A percentile compares a stretch with the other conserved stretches of the same genome.
Conservation (phyloP, 2,329 filamentous ascomycete species). For the Aspergillus pseudoterreus region DNA sequence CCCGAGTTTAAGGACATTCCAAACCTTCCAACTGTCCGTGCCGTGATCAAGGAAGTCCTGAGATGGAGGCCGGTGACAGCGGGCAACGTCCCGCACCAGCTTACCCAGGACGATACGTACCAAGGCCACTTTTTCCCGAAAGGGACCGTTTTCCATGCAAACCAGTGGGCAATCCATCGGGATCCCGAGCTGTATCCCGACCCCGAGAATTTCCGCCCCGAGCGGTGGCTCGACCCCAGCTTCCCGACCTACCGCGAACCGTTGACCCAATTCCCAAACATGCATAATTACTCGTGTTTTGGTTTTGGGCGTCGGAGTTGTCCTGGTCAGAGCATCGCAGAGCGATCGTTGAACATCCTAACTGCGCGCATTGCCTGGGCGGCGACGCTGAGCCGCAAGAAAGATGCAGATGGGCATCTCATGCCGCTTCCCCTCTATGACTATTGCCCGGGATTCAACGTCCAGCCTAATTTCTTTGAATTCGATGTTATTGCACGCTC, state of each 20-base stretch:
- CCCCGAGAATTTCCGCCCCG: not conserved
- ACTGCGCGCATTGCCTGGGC: not conserved
- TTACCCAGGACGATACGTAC: not conserved
- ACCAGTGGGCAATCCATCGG: not conserved
- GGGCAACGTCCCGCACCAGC: not conserved
- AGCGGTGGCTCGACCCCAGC: not conserved
- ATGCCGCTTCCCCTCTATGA: not conserved
- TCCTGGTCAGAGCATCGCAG: too few species aligned
- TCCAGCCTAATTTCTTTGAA: too few species aligned
- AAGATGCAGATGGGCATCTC: too few species aligned
- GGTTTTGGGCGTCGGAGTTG: too few species aligned
- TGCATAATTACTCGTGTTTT: not conserved
- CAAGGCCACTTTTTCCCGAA: not conserved
- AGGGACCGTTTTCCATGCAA: not conserved
- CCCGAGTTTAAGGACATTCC: constrained; percentile 23
- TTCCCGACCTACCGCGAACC: too few species aligned
- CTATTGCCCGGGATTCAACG: too few species aligned
- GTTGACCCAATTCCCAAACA: not conserved
- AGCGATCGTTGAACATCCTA: too few species aligned
- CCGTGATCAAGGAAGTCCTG: constrained; percentile 26
- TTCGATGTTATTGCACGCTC: too few species aligned
- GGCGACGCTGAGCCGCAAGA: too few species aligned
- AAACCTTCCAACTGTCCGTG: constrained; percentile 25
- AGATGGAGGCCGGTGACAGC: constrained; percentile 16
- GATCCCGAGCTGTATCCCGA: not conserved